Percentiles rank a stretch among this genome's conserved stretches.
Conservation (phyloP, 495 filamentous ascomycete species). For the Tuber borchii region DNA sequence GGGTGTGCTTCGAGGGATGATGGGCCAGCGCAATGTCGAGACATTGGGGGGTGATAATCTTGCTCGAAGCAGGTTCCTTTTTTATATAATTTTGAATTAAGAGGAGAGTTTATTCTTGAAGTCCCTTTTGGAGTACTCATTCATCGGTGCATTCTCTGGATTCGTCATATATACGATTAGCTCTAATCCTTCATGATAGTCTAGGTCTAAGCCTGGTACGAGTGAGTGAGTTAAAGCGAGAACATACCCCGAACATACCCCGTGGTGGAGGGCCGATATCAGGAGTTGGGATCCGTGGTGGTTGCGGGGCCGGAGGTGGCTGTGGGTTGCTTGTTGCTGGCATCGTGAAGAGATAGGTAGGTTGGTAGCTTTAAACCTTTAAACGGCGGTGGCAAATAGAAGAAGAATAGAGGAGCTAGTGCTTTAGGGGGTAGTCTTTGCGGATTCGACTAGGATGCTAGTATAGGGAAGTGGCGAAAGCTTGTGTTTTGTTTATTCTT, state of each 20-base stretch:
- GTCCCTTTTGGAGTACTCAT: not conserved
- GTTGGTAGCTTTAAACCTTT: constrained; percentile 3
- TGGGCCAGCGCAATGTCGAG: constrained; percentile 2
- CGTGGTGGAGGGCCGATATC: not conserved
- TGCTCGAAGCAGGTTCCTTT: constrained; percentile 5
- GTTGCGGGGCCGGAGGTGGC: not conserved
- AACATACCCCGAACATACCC: constrained; percentile 5
- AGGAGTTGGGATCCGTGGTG: not conserved
- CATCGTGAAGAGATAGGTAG: not conserved
- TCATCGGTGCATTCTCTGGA: not conserved
- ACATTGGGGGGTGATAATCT: not conserved
- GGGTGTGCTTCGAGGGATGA: not conserved
- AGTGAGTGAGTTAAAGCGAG: not conserved
- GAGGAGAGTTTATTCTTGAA: not conserved
- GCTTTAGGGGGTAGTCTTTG: not conserved
- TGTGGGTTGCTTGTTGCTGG: not conserved
- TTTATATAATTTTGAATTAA: constrained; percentile 7
- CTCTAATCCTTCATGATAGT: not conserved
- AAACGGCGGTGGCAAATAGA: not conserved
- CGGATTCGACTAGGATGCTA: not conserved
- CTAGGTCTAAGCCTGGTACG: not conserved
- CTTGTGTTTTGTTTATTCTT: not conserved
- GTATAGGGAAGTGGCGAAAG: not conserved
- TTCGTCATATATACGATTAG: not conserved
- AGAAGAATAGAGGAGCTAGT: not conserved